These are phyloP conservation scores for Stylonectria norvegica DNA, from an alignment of 2,329 filamentous ascomycete species.

Conservation along the genomic window DNA sequence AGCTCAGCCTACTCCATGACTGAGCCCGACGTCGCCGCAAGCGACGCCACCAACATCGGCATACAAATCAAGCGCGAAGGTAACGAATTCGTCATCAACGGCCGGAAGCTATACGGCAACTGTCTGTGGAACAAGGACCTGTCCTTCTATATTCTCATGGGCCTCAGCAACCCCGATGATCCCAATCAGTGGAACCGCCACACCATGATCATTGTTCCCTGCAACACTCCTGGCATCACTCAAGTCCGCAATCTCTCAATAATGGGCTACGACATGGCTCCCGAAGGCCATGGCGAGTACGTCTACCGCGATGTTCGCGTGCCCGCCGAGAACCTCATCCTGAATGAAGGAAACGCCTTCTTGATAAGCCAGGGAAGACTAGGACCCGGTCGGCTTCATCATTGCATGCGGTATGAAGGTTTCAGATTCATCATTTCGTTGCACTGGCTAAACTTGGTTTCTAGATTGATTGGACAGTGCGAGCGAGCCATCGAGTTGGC, in stretches of 20 bases:
- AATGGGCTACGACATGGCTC: conserved; percentile 89
- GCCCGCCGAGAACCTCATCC: conserved; percentile 69
- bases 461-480: neutral
- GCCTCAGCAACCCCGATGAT: conserved; percentile 73
- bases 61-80: conserved; percentile 75
- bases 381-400: neutral
- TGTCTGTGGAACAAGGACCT: conserved; percentile 85
- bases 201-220: conserved; percentile 81
- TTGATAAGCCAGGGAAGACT: neutral
- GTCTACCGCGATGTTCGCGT: conserved; percentile 81
- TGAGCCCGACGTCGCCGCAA: conserved; percentile 76
- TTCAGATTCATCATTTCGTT: neutral
- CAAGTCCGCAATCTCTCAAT: conserved; percentile 84
- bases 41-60: conserved; percentile 83
- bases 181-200: conserved; percentile 77
- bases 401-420: neutral
- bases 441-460: neutral
- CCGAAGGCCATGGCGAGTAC: conserved; percentile 89
- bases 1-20: conserved; percentile 86
- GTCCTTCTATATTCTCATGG: conserved; percentile 88
- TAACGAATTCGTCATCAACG: conserved; percentile 81
- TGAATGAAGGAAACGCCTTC: neutral
- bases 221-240: conserved; percentile 71
- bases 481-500: neutral
- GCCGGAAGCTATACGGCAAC: conserved; percentile 94